Evolutionary conservation across 2,329 filamentous ascomycete species (phyloP).

Genomic region (Ascochyta clinopodiicola): DNA sequence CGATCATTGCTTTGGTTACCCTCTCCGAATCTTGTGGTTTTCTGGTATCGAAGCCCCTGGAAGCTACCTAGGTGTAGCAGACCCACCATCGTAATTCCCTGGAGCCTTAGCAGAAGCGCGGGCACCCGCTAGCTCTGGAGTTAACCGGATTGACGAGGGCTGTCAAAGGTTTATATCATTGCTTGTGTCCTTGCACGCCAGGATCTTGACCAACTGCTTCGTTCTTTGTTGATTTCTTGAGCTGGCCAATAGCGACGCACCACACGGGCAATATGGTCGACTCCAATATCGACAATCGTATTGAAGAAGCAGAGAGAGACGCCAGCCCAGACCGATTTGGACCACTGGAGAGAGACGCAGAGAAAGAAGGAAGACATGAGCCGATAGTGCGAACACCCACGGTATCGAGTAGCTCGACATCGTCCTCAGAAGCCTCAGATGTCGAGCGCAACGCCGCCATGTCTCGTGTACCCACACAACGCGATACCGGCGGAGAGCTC

Average conservation of each 20-base stretch:
- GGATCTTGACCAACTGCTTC: neutral
- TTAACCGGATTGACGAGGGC: conserved; percentile 5
- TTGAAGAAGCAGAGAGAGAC: conserved; percentile 62
- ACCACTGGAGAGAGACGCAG: conserved; percentile 47
- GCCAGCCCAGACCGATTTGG: conserved; percentile 55
- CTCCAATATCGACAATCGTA: conserved; percentile 57
- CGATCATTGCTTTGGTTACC: neutral
- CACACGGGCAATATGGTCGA: conserved; percentile 52
- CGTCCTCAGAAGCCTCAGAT: conserved; percentile 50
- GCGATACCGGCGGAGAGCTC: conserved; percentile 60
- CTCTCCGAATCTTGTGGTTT: neutral
- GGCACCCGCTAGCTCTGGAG: conserved; percentile 17
- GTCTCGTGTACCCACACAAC: conserved; percentile 68
- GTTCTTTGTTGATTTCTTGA: neutral
- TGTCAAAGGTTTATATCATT: conserved; percentile 4
- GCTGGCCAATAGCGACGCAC: conserved; percentile 3
- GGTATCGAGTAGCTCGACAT: conserved; percentile 57
- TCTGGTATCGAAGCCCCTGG: neutral
- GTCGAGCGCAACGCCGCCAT: conserved; percentile 55
- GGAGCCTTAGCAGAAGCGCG: conserved; percentile 10
- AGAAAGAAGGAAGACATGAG: conserved; percentile 51
- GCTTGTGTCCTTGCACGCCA: neutral
- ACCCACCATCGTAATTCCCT: conserved; percentile 5
- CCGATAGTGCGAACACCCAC: conserved; percentile 65
- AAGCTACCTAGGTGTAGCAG: neutral